These are phyloP conservation scores for Cercophora newfieldiana DNA, from an alignment of 495 filamentous ascomycete genomes.

Conservation along the genomic window DNA sequence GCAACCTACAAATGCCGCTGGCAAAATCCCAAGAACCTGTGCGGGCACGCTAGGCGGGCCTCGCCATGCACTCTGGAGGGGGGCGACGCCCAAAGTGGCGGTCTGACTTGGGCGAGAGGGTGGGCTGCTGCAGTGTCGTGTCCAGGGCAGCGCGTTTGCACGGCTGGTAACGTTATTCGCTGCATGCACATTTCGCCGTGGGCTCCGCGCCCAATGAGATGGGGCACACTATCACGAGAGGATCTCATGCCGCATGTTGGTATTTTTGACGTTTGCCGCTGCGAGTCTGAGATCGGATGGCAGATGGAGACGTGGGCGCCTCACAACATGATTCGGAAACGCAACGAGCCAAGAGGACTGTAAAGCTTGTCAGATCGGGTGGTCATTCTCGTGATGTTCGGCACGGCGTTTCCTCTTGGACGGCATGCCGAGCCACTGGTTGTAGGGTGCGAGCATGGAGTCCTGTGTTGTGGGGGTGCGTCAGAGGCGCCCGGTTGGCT, in stretches of 20 bases:
- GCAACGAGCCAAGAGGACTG: background rate
- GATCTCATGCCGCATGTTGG: slow-evolving; percentile 22
- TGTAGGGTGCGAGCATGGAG: background rate
- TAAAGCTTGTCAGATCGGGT: background rate
- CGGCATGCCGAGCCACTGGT: background rate
- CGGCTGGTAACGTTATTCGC: background rate
- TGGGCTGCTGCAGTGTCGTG: background rate
- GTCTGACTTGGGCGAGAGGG: background rate
- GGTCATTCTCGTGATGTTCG: background rate
- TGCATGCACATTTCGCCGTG: background rate
- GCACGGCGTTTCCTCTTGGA: background rate
- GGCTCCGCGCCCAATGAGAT: background rate
- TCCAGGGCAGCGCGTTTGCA: background rate
- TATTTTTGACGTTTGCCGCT: background rate
- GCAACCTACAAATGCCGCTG: slow-evolving; percentile 9
- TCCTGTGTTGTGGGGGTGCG: background rate
- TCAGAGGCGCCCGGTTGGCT: background rate
- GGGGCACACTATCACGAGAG: slow-evolving; percentile 25
- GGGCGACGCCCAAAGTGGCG: background rate
- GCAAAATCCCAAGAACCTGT: background rate
- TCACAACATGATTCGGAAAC: background rate
- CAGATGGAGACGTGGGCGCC: background rate
- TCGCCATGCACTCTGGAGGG: background rate
- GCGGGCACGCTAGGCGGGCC: background rate
- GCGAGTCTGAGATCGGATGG: background rate